Percentiles rank a stretch among this genome's conserved stretches.
Evolutionary conservation across 148 eudicot genomes (phyloP).

Genomic region (Fallopia convolvulus): DNA sequence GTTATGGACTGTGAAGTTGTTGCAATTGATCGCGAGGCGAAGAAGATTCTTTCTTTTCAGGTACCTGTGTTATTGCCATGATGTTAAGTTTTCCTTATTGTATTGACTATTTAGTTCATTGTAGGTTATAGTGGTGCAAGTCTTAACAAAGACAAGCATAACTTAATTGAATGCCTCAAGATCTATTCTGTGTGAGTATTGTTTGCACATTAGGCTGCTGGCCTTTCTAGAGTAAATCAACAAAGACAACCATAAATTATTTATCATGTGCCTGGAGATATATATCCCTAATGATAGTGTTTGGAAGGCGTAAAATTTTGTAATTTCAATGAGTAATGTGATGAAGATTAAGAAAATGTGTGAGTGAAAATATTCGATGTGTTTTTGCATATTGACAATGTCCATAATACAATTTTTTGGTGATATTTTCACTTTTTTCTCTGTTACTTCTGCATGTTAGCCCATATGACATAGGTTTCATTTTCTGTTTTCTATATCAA

Average conservation of each 20-base stretch:
- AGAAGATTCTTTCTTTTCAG: conserved; percentile 94
- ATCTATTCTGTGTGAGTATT: background rate
- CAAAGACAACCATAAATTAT: background rate
- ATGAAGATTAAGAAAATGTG: too few species aligned
- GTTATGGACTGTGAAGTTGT: conserved; percentile 92
- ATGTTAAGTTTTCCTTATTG: background rate
- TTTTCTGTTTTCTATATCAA: too few species aligned
- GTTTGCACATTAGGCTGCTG: background rate
- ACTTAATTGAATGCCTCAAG: background rate
- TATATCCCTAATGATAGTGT: background rate
- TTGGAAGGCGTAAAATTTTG: background rate
- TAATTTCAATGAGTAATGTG: too few species aligned
- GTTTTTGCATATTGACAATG: background rate
- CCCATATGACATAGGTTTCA: background rate
- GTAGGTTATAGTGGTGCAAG: background rate
- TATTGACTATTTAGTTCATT: background rate
- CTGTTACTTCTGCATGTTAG: background rate
- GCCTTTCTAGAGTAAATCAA: background rate
- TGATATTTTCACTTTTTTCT: background rate
- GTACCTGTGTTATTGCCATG: conserved; percentile 22
- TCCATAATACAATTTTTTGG: background rate
- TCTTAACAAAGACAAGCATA: background rate
- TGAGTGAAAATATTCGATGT: background rate
- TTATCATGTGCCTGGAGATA: background rate
- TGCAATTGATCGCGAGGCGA: conserved; percentile 78